Conservation (phyloP, 768 basidiomycete genomes). For the Lactarius pseudohatsudake region DNA sequence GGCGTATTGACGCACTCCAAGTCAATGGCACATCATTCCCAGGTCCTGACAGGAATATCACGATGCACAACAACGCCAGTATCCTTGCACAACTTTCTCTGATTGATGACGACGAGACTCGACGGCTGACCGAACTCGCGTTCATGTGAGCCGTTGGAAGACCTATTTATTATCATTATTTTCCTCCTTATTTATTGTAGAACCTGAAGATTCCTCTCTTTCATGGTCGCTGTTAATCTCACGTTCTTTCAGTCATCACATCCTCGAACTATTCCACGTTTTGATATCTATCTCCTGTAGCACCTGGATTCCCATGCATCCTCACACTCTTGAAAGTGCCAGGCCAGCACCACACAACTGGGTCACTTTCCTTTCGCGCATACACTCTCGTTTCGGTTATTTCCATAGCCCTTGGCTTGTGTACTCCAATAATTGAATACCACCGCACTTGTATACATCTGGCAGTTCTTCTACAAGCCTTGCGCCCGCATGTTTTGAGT, state of each 20-base stretch:
- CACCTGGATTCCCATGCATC: neutral
- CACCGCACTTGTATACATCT: neutral
- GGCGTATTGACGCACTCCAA: constrained; percentile 11
- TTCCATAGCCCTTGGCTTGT: neutral
- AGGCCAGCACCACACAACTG: neutral
- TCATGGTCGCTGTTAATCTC: neutral
- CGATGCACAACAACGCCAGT: constrained; percentile 57
- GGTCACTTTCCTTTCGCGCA: neutral
- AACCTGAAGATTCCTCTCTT: neutral
- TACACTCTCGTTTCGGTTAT: neutral
- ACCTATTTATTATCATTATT: neutral
- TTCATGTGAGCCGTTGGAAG: constrained; percentile 42
- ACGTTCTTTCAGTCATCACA: neutral
- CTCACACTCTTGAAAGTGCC: neutral
- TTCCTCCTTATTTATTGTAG: neutral
- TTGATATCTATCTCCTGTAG: neutral
- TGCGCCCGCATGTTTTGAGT: neutral
- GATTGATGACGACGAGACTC: constrained; percentile 67
- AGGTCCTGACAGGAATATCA: constrained; percentile 40
- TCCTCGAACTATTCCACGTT: neutral
- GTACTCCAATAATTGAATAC: neutral
- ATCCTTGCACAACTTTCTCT: constrained; percentile 52
- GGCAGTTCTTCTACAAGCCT: neutral
- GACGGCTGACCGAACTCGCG: constrained; percentile 70
- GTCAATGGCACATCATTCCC: neutral